These are phyloP conservation scores for Colletotrichum sp. DNA, from an alignment of 2,329 filamentous ascomycete species.

Conservation along the genomic window DNA sequence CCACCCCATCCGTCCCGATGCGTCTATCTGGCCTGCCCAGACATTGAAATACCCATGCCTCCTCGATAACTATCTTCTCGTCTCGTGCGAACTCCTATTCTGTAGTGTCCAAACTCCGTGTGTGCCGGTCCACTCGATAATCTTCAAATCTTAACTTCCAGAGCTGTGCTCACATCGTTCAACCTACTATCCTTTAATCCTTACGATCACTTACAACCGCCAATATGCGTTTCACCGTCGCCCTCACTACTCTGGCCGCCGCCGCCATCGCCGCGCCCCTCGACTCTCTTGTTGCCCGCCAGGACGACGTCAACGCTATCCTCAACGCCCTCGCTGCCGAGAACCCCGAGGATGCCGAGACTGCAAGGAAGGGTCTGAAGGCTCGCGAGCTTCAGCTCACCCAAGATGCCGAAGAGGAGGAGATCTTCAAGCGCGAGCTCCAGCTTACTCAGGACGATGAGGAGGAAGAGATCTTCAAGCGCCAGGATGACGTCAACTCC, in stretches of 20 bases:
- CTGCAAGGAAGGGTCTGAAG: background rate
- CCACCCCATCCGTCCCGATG: background rate
- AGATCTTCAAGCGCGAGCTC: background rate
- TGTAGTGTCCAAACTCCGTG: background rate
- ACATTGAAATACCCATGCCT: background rate
- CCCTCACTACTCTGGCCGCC: conserved; percentile 10
- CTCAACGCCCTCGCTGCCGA: background rate
- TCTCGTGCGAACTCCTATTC: background rate
- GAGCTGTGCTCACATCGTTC: conserved; percentile 4
- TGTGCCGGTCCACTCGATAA: background rate
- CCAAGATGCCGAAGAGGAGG: background rate
- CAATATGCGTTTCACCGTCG: conserved; percentile 15
- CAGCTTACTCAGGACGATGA: background rate
- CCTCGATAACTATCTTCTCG: background rate
- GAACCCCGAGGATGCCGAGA: conserved; percentile 1
- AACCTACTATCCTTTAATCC: background rate
- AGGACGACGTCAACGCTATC: background rate
- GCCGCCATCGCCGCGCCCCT: conserved; percentile 10
- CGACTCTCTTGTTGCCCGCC: background rate
- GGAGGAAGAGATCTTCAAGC: background rate
- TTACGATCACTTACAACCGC: background rate
- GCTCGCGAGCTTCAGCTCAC: background rate
- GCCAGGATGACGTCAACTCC: background rate
- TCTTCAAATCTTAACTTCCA: background rate
- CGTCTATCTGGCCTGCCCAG: background rate